Evolutionary conservation across 2,329 filamentous ascomycete genomes (phyloP).

Genomic region (Fusarium sp.): DNA sequence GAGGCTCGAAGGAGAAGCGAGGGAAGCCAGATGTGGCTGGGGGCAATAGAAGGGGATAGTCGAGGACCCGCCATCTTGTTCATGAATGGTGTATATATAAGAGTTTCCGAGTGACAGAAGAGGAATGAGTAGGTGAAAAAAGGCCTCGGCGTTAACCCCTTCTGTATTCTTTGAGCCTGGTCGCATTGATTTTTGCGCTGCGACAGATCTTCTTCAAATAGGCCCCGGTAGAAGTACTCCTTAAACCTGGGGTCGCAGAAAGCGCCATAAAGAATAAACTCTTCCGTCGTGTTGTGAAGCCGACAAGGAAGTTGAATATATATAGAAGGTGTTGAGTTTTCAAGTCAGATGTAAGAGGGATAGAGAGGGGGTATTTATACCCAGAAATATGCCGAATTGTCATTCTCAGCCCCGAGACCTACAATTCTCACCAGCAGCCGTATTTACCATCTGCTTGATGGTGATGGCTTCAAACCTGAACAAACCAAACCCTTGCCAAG

Average conservation of each 20-base stretch:
- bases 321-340: background rate
- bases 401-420: background rate
- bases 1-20: too few relatives aligned
- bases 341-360: background rate
- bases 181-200: background rate
- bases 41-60: too few relatives aligned
- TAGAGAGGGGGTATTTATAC: background rate
- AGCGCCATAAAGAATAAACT: background rate
- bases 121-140: too few relatives aligned
- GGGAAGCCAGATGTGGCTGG: too few relatives aligned
- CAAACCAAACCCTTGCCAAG: background rate
- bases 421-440: background rate
- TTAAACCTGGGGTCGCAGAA: background rate
- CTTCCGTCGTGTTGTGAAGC: background rate
- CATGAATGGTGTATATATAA: background rate
- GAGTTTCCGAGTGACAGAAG: background rate
- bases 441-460: background rate
- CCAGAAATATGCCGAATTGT: background rate
- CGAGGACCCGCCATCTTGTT: background rate
- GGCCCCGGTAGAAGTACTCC: background rate
- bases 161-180: background rate
- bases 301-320: background rate
- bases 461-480: background rate
- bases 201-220: background rate
- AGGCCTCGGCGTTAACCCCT: background rate